These are phyloP conservation scores for Geranium rotundifolium DNA, from an alignment of 345 rosid species.

Conservation along the genomic window DNA sequence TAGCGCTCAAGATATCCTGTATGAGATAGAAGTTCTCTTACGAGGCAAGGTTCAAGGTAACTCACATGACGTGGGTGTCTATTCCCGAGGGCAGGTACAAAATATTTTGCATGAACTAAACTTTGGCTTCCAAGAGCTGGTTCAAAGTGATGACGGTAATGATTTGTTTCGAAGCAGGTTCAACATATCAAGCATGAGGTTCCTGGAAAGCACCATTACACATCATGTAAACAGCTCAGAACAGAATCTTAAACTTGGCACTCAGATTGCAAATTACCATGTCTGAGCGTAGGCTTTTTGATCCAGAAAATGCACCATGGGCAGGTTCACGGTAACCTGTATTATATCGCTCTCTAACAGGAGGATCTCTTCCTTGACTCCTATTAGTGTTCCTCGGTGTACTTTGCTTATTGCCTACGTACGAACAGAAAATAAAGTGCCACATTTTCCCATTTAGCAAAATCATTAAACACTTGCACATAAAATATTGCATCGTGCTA, in stretches of 20 bases:
- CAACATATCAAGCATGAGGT: conserved; percentile 16
- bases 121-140: neutral
- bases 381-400: neutral
- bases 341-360: neutral
- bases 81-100: too few relatives aligned
- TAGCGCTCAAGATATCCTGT: conserved; percentile 12
- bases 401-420: conserved; percentile 9
- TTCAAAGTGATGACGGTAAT: conserved; percentile 4
- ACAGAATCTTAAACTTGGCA: too few relatives aligned
- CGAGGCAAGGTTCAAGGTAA: too few relatives aligned
- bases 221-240: too few relatives aligned
- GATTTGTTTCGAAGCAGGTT: neutral
- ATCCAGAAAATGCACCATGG: conserved; percentile 9
- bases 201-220: conserved; percentile 6
- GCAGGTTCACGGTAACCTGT: neutral
- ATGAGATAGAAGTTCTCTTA: conserved; percentile 7
- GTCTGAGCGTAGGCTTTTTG: conserved; percentile 9
- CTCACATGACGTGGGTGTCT: too few relatives aligned
- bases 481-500: conserved; percentile 1
- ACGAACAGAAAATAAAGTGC: neutral
- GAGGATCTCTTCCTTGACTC: conserved; percentile 5
- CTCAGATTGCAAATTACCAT: conserved; percentile 9
- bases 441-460: neutral
- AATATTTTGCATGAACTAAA: too few relatives aligned
- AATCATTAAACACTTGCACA: neutral